Evolutionary conservation across 2,329 filamentous ascomycete species (phyloP), one percentile per base, ranked within the genome.

Genomic region (Cordyceps fumosorosea): DNA sequence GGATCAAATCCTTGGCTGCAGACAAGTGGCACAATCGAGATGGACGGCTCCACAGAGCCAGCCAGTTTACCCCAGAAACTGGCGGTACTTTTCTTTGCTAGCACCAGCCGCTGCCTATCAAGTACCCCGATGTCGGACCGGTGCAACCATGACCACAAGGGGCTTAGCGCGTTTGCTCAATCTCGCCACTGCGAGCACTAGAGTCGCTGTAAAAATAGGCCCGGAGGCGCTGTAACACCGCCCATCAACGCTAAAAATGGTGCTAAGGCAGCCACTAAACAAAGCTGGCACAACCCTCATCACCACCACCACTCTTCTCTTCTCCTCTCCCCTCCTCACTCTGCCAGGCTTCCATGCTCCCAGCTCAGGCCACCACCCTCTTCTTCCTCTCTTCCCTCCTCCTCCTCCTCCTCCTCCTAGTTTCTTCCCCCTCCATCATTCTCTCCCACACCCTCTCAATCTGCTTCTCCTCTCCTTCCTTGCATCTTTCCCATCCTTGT

Each of bases 81-180:
- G 26, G n/a, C 5, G 54, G 44, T 57, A 48, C 44, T 24, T 48
- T 12, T 37, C 6, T 24, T 45, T n/a, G 10, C 22, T n/a, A 11
- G 11, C 14, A 20, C 4, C 5, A 2, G 16, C 18, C 26, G 6
- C n/a, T 20, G 18, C 14, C 16, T 20, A n/a, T 12, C 12, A 48
- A 48, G 55, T 57, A 57, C 29, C 55, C 55, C 55, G 55, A 42
- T 42, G 55, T 57, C 55, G 55, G 55, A 45, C 55, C 40, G 22
- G 55, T 44, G 55, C 47, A 29, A 26, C 18, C 7, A 12, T 7
- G 26, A 22, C 26, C 42, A 11, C 2, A 57, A 57, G 24, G 42
- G 14, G 55, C 6, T 14, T 57, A 37, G 55, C 44, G 55, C 26
- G 54, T 47, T 56, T 56, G 42, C 54, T 32, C 40, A 45, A 40